phyloP scores from a whole-genome alignment of 306 rosid genomes.

The Lathyrus oleraceus region DNA sequence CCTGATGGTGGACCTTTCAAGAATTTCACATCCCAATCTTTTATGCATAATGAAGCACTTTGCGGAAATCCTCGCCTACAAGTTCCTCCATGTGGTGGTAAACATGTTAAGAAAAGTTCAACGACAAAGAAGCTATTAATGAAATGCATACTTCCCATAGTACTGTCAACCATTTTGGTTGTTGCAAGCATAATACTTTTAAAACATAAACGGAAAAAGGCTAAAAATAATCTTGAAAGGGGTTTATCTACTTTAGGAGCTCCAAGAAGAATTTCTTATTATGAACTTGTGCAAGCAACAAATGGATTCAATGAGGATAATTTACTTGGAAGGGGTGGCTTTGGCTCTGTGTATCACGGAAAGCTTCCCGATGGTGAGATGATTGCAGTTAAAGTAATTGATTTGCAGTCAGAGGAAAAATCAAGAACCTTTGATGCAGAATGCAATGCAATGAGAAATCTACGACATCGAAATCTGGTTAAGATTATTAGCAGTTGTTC shows the following conservation, averaged over 20 bases:
- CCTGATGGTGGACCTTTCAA: too few relatives aligned
- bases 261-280: conserved; percentile 27
- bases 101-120: neutral
- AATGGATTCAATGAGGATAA: conserved; percentile 18
- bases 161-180: neutral
- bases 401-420: neutral
- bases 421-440: conserved; percentile 30
- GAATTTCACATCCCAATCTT: too few relatives aligned
- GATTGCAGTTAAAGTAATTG: conserved; percentile 35
- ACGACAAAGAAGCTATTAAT: neutral
- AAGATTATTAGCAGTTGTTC: conserved; percentile 31
- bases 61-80: too few relatives aligned
- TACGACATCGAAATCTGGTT: conserved; percentile 35
- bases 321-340: conserved; percentile 33
- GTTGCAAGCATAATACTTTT: neutral
- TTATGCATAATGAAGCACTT: too few relatives aligned
- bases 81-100: too few relatives aligned
- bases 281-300: conserved; percentile 33
- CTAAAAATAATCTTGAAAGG: neutral
- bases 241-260: neutral
- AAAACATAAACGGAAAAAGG: neutral
- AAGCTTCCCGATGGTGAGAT: conserved; percentile 27
- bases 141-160: neutral
- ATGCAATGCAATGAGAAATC: conserved; percentile 38
- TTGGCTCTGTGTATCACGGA: too few relatives aligned